A percentile compares a stretch with the other conserved stretches of the same genome.
These are phyloP conservation scores for Spergularia azorica DNA, from an alignment of 179 eudicot genomes.

Conservation along the genomic window DNA sequence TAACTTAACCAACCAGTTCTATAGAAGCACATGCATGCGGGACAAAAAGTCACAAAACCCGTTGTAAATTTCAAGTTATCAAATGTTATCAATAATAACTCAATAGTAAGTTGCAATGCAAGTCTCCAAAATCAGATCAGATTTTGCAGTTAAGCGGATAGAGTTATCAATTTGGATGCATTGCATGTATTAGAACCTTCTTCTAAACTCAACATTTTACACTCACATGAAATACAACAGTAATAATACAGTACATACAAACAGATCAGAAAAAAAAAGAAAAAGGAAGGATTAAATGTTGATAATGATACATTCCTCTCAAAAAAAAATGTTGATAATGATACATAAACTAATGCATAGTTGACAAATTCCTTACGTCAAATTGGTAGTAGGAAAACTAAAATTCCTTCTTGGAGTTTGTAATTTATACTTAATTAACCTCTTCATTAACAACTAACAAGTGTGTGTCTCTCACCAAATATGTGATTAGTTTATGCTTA, in stretches of 20 bases:
- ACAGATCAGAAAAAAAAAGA: background rate
- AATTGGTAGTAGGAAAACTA: background rate
- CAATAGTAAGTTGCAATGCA: background rate
- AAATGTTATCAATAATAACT: too few relatives aligned
- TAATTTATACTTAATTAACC: background rate
- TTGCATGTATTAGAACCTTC: slow-evolving; percentile 16
- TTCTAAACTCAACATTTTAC: background rate
- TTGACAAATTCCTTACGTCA: background rate
- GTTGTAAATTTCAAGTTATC: too few relatives aligned
- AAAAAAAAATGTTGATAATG: background rate
- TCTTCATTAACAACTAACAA: too few relatives aligned
- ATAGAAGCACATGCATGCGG: too few relatives aligned
- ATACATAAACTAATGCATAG: background rate
- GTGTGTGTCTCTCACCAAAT: too few relatives aligned
- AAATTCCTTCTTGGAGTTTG: background rate
- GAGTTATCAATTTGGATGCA: slow-evolving; percentile 12
- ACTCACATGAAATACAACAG: background rate
- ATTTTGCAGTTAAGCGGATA: background rate
- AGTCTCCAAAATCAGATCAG: background rate
- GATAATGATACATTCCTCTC: too few relatives aligned
- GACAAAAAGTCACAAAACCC: too few relatives aligned
- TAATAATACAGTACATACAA: background rate
- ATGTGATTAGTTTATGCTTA: background rate
- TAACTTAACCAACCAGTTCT: too few relatives aligned
- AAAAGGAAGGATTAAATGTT: background rate